These are phyloP conservation scores for Gautieria morchelliformis DNA, from an alignment of 768 basidiomycete species.

Conservation along the genomic window DNA sequence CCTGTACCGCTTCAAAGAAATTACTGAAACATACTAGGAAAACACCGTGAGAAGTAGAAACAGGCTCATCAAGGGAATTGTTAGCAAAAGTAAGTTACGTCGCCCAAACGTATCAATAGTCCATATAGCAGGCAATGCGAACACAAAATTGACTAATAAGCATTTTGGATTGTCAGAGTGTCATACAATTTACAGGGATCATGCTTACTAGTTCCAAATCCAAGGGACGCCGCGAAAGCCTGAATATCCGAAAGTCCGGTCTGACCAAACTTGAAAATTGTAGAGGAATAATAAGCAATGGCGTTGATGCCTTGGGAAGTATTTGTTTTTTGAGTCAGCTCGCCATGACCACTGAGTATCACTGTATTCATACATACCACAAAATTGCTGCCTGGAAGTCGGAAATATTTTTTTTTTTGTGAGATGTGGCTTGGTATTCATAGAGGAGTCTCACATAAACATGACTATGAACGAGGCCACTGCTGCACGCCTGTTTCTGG, in stretches of 20 bases:
- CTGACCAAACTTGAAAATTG: slow-evolving; percentile 52
- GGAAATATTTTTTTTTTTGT: not conserved
- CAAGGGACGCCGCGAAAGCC: slow-evolving; percentile 51
- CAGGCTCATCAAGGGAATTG: slow-evolving; percentile 45
- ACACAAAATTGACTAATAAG: slow-evolving; percentile 28
- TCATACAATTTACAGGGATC: not conserved
- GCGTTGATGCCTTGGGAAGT: slow-evolving; percentile 42
- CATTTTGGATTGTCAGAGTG: not conserved
- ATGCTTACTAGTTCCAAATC: slow-evolving; percentile 32
- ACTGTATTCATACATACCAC: slow-evolving; percentile 31
- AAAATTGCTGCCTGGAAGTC: slow-evolving; percentile 54
- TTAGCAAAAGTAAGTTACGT: slow-evolving; percentile 39
- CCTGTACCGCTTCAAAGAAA: not conserved
- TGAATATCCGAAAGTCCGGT: slow-evolving; percentile 41
- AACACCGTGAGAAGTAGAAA: slow-evolving; percentile 42
- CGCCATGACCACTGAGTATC: not conserved
- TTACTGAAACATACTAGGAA: slow-evolving; percentile 22
- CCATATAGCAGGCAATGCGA: slow-evolving; percentile 37
- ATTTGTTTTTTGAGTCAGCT: not conserved
- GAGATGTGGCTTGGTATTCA: too few species aligned
- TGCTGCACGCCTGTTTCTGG: slow-evolving; percentile 62
- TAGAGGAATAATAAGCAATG: slow-evolving; percentile 73
- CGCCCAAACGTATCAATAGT: slow-evolving; percentile 61
- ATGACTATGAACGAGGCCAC: slow-evolving; percentile 56
- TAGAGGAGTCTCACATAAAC: slow-evolving; percentile 34